phyloP scores from a whole-genome alignment of 768 basidiomycete genomes.

The Mycena sanguinolenta region DNA sequence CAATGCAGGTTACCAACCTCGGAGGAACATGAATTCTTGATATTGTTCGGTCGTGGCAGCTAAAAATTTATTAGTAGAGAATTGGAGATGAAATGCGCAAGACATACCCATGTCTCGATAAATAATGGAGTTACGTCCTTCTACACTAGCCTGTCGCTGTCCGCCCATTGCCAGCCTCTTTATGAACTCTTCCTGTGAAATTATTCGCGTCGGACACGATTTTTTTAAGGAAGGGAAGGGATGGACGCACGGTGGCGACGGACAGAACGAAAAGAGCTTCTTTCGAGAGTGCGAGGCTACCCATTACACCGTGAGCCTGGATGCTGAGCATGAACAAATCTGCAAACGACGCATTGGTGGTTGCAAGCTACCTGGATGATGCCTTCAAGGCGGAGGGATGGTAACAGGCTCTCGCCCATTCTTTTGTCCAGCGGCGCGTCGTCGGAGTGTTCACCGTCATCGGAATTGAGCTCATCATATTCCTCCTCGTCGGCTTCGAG shows the following conservation, averaged over 20 bases:
- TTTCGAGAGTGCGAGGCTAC: slow-evolving; percentile 77
- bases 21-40: slow-evolving; percentile 80
- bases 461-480: slow-evolving; percentile 76
- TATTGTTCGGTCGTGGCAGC: slow-evolving; percentile 72
- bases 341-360: not conserved
- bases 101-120: slow-evolving; percentile 84
- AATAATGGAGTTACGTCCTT: slow-evolving; percentile 69
- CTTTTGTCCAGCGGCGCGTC: slow-evolving; percentile 36
- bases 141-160: slow-evolving; percentile 71
- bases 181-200: slow-evolving; percentile 84
- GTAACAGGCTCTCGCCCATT: slow-evolving; percentile 76
- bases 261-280: slow-evolving; percentile 83
- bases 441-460: slow-evolving; percentile 53
- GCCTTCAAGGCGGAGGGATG: slow-evolving; percentile 76
- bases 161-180: slow-evolving; percentile 81
- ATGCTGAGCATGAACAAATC: slow-evolving; percentile 43
- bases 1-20: slow-evolving; percentile 55
- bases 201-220: slow-evolving; percentile 21
- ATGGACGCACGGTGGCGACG: slow-evolving; percentile 73
- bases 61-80: slow-evolving; percentile 43
- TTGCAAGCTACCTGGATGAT: slow-evolving; percentile 54
- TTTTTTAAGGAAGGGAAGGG: slow-evolving; percentile 8
- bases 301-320: slow-evolving; percentile 79
- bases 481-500: slow-evolving; percentile 66
- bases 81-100: slow-evolving; percentile 12